A percentile compares a stretch with the other conserved stretches of the same genome.
Evolutionary conservation across 345 rosid species (phyloP).

Genomic region (Murraya koenigii): DNA sequence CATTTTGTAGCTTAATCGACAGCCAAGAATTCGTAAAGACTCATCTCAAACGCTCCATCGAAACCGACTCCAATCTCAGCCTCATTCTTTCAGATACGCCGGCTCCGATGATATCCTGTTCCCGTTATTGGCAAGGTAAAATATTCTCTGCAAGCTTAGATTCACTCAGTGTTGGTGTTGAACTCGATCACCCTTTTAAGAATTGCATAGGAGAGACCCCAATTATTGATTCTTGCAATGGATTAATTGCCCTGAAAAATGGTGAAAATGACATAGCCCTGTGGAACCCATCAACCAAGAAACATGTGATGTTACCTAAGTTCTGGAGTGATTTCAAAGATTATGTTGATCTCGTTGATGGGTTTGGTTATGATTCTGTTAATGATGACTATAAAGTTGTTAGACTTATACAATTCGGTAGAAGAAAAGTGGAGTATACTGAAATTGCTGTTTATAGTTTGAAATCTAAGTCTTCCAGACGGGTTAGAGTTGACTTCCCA

Average conservation of each 20-base stretch:
- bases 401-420: too few species aligned
- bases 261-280: background rate
- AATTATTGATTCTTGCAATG: background rate
- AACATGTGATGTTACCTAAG: background rate
- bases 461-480: background rate
- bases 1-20: too few species aligned
- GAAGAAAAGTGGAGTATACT: background rate
- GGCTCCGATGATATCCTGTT: background rate
- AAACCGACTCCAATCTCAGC: background rate
- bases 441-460: background rate
- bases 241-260: background rate
- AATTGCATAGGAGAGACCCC: background rate
- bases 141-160: background rate
- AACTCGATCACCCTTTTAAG: background rate
- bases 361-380: background rate
- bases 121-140: too few species aligned
- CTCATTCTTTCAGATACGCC: background rate
- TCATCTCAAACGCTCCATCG: too few species aligned
- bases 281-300: background rate
- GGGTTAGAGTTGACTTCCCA: too few species aligned
- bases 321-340: background rate
- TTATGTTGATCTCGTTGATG: background rate
- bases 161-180: background rate
- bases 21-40: too few species aligned
- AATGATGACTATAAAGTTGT: background rate